Conservation (phyloP, 73 alveolate genomes). For the Tetrahymena elliotti region DNA sequence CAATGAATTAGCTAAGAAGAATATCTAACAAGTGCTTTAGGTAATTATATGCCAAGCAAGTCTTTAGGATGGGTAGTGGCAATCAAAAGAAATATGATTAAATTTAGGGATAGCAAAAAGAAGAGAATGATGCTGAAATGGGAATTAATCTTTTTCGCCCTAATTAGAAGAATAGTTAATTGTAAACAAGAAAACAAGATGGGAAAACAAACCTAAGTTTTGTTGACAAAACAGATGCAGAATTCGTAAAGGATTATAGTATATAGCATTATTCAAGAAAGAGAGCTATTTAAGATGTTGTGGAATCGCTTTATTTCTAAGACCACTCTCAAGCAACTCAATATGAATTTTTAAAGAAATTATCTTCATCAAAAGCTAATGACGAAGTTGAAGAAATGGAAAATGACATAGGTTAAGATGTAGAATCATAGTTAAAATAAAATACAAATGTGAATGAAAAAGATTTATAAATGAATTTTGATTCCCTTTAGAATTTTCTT, state of each 20-base stretch:
- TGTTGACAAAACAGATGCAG: neutral
- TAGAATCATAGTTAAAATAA: neutral
- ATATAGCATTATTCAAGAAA: neutral
- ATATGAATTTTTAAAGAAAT: neutral
- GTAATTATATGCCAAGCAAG: neutral
- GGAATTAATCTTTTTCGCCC: neutral
- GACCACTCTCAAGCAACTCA: neutral
- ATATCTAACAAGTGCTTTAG: neutral
- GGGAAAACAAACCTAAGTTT: neutral
- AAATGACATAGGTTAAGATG: neutral
- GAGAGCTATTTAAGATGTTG: neutral
- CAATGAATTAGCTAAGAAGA: neutral
- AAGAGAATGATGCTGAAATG: neutral
- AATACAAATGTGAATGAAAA: neutral
- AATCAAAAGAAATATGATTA: neutral
- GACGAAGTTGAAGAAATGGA: neutral
- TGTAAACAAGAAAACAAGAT: neutral
- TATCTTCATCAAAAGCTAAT: neutral
- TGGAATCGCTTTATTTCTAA: neutral
- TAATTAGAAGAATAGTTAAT: neutral
- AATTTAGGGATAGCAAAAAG: neutral
- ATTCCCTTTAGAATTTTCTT: neutral
- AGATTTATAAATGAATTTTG: neutral
- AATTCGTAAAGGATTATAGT: neutral
- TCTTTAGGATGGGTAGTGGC: neutral